A percentile compares a stretch with the other conserved stretches of the same genome.
phyloP scores from a whole-genome alignment of 106 monocot genomes.

The Phalaenopsis equestris region DNA sequence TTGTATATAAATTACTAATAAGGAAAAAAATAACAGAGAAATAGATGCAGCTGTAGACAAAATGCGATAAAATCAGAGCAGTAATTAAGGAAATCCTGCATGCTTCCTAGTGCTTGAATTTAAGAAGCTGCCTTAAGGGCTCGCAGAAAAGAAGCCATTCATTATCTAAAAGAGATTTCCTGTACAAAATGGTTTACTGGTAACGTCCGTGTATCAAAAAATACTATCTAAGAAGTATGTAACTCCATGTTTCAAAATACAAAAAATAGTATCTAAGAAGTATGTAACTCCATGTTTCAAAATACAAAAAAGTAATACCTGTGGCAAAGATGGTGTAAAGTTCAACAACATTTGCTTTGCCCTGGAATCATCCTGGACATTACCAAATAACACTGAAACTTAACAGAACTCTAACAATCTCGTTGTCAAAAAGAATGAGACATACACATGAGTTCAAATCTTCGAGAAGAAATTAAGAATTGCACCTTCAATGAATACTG shows the following conservation, averaged over 20 bases:
- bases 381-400: neutral
- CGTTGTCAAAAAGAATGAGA: neutral
- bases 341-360: neutral
- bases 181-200: neutral
- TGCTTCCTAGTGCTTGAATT: neutral
- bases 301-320: slow-evolving; percentile 7
- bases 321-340: slow-evolving; percentile 5
- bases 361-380: neutral
- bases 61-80: neutral
- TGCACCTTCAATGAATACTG: slow-evolving; percentile 3
- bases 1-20: too few relatives aligned
- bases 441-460: neutral
- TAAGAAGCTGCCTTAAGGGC: neutral
- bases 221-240: neutral
- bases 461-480: slow-evolving; percentile 5
- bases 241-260: neutral
- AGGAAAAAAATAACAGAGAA: too few relatives aligned
- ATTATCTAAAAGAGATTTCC: slow-evolving; percentile 1
- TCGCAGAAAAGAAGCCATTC: neutral
- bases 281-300: neutral
- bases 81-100: neutral
- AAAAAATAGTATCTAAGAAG: neutral
- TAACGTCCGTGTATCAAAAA: neutral
- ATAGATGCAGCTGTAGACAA: neutral
- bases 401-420: neutral